These are phyloP conservation scores for Bolboschoenoplectus hybrid DNA, from an alignment of 202 grass and related monocot species.

Conservation along the genomic window DNA sequence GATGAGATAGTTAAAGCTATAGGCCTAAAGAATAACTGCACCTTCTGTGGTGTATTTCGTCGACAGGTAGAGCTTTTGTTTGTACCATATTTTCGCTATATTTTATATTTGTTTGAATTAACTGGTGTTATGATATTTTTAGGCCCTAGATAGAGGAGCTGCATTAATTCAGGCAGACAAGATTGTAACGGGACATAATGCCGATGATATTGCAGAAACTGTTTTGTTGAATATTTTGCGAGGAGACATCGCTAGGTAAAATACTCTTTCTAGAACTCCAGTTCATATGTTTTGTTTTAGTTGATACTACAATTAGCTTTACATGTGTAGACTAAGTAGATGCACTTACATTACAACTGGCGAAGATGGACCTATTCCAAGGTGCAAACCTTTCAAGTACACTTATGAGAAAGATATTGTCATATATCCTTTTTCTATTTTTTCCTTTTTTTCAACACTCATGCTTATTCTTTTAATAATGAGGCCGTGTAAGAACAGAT, in stretches of 20 bases:
- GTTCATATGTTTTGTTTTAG: not conserved
- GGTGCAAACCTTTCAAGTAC: slow-evolving; percentile 99
- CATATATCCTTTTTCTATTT: slow-evolving; percentile 86
- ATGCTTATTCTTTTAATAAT: not conserved
- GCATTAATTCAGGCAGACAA: slow-evolving; percentile 90
- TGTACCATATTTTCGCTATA: not conserved
- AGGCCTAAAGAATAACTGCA: slow-evolving; percentile 95
- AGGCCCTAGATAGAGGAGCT: slow-evolving; percentile 93
- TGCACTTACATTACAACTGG: slow-evolving; percentile 93
- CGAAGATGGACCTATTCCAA: slow-evolving; percentile 99
- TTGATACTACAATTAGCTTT: slow-evolving; percentile 27
- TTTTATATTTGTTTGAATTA: slow-evolving; percentile 20
- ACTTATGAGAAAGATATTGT: slow-evolving; percentile 99
- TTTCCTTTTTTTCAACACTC: not conserved
- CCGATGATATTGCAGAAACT: slow-evolving; percentile 98
- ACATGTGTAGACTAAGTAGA: slow-evolving; percentile 79
- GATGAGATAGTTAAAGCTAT: slow-evolving; percentile 97
- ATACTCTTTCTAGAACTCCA: not conserved
- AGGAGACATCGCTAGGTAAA: slow-evolving; percentile 94
- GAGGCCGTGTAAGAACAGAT: slow-evolving; percentile 5
- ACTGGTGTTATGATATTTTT: slow-evolving; percentile 21
- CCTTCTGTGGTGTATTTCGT: slow-evolving; percentile 94
- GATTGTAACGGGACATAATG: slow-evolving; percentile 97
- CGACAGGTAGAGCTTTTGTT: slow-evolving; percentile 65
- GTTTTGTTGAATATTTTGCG: slow-evolving; percentile 95